These are phyloP conservation scores for Gynandropsis gynandra DNA, from an alignment of 345 rosid genomes.

Conservation along the genomic window DNA sequence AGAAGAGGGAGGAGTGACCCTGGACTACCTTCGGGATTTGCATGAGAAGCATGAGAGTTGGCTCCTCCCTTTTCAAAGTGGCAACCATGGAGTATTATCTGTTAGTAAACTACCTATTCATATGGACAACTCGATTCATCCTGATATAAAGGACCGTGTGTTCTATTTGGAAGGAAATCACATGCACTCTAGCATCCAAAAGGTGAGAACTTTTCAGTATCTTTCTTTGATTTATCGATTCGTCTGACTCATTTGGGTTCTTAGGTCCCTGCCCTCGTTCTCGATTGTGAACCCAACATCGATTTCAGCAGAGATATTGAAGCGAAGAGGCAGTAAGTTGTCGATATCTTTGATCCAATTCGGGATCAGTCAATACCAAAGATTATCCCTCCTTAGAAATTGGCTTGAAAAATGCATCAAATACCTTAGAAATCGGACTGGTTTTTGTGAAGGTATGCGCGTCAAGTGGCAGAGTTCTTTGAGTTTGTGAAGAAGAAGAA, in stretches of 20 bases:
- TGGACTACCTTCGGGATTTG: slow-evolving; percentile 73
- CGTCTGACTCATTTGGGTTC: slow-evolving; percentile 1
- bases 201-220: slow-evolving; percentile 38
- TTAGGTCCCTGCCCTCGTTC: slow-evolving; percentile 95
- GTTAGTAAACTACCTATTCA: slow-evolving; percentile 46
- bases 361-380: no score
- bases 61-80: slow-evolving; percentile 85
- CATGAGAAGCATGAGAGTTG: slow-evolving; percentile 99
- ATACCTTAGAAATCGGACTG: neutral
- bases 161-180: slow-evolving; percentile 83
- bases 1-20: slow-evolving; percentile 80
- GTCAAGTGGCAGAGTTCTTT: slow-evolving; percentile 89
- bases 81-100: slow-evolving; percentile 76
- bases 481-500: slow-evolving; percentile 83
- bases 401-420: no score
- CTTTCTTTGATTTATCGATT: no score
- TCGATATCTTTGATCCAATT: no score
- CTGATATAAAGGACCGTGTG: slow-evolving; percentile 78
- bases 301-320: slow-evolving; percentile 76
- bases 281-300: slow-evolving; percentile 94
- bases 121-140: slow-evolving; percentile 57
- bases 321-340: slow-evolving; percentile 80
- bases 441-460: slow-evolving; percentile 57
- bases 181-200: slow-evolving; percentile 95
- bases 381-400: no score